These are phyloP conservation scores for Thalassiosira sp. DNA, from an alignment of 352 stramenopile species.

Conservation along the genomic window DNA sequence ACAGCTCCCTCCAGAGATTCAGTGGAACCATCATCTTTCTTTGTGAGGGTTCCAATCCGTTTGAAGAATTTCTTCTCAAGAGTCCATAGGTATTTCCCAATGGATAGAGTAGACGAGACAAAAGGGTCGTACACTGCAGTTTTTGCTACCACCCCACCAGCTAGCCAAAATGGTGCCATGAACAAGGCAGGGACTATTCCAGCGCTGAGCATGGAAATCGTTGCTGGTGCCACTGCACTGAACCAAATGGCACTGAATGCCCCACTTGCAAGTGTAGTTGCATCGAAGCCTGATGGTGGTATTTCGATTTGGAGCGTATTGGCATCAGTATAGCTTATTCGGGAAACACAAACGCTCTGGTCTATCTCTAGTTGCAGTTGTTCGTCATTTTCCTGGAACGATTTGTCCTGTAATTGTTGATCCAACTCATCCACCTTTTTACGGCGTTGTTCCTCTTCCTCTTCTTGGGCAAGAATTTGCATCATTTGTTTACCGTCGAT, in stretches of 20 bases:
- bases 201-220: conserved; percentile 27
- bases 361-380: background rate
- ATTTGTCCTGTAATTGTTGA: background rate
- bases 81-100: conserved; percentile 47
- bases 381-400: background rate
- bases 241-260: conserved; percentile 50
- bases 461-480: conserved; percentile 21
- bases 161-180: conserved; percentile 52
- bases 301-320: conserved; percentile 47
- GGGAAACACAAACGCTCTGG: conserved; percentile 2
- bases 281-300: conserved; percentile 20
- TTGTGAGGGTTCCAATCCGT: conserved; percentile 5
- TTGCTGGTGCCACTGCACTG: conserved; percentile 38
- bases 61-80: conserved; percentile 41
- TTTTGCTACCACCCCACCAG: conserved; percentile 50
- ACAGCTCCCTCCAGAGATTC: conserved; percentile 27
- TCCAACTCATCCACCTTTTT: background rate
- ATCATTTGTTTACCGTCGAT: conserved; percentile 27
- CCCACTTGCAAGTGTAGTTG: conserved; percentile 27
- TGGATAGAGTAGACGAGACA: conserved; percentile 21
- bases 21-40: conserved; percentile 41
- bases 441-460: conserved; percentile 9
- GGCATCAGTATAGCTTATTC: conserved; percentile 40
- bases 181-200: conserved; percentile 30
- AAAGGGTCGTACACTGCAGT: conserved; percentile 45